Percentiles rank a stretch among this genome's conserved stretches.
phyloP scores from a whole-genome alignment of 257 asterid species.

The Forsythia viridissima region DNA sequence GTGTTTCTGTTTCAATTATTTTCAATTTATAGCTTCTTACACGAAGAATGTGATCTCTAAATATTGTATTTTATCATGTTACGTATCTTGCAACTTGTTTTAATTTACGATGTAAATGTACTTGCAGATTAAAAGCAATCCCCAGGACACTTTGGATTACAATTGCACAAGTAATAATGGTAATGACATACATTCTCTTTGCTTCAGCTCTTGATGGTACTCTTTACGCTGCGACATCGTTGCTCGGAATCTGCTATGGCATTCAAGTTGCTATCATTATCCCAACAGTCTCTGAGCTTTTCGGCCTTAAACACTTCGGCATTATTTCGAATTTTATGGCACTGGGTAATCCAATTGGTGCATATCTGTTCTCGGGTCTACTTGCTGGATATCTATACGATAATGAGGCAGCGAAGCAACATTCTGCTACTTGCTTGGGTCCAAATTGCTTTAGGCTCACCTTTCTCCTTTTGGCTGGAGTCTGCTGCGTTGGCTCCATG shows the following conservation, averaged over 20 bases:
- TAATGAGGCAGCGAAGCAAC: constrained; percentile 61
- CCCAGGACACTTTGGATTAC: constrained; percentile 74
- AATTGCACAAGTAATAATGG: constrained; percentile 59
- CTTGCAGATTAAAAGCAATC: constrained; percentile 55
- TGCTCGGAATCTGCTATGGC: constrained; percentile 74
- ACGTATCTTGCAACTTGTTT: not conserved
- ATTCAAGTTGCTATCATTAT: constrained; percentile 59
- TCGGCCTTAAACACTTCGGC: constrained; percentile 72
- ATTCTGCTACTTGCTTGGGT: constrained; percentile 54
- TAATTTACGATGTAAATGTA: constrained; percentile 6
- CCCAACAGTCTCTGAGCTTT: constrained; percentile 73
- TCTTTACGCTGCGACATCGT: constrained; percentile 51
- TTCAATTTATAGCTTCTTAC: not conserved
- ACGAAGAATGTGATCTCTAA: not conserved
- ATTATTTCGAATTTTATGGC: constrained; percentile 59
- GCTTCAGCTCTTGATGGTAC: constrained; percentile 53
- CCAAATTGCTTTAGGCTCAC: constrained; percentile 61
- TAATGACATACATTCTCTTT: constrained; percentile 52
- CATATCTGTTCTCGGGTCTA: constrained; percentile 64
- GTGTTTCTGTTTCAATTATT: not conserved
- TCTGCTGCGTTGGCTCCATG: constrained; percentile 45
- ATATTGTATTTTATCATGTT: not conserved
- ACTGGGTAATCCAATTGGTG: constrained; percentile 72
- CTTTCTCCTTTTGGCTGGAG: constrained; percentile 62
- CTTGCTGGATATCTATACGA: constrained; percentile 74